Evolutionary conservation across 2,329 filamentous ascomycete genomes (phyloP).

Genomic region (Penicillium sp.): DNA sequence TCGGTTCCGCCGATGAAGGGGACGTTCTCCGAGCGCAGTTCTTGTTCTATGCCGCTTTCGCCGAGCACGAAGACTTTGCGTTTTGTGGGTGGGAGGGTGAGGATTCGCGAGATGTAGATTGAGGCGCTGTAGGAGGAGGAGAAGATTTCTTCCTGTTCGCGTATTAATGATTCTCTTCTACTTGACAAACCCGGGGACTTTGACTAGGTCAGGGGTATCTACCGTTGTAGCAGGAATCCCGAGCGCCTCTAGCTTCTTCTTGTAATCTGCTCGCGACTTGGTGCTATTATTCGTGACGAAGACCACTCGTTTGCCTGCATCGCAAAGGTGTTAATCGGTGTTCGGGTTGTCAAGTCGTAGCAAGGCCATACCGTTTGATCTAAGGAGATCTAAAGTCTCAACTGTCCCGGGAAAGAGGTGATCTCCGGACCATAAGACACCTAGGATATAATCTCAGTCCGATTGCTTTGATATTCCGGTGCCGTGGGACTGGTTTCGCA

Average conservation of each 20-base stretch:
- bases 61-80: constrained; percentile 95
- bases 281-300: constrained; percentile 99
- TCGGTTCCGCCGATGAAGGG: constrained; percentile 87
- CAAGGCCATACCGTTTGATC: constrained; percentile 70
- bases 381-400: constrained; percentile 82
- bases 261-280: constrained; percentile 90
- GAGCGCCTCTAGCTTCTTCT: constrained; percentile 82
- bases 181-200: too few species aligned
- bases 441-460: constrained; percentile 55
- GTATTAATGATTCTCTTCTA: background rate
- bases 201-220: constrained; percentile 20
- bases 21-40: constrained; percentile 79
- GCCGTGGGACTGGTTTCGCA: background rate
- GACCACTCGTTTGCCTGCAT: constrained; percentile 81
- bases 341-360: background rate
- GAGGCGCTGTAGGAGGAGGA: constrained; percentile 93
- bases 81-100: constrained; percentile 75
- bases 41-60: constrained; percentile 87
- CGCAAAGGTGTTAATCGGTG: background rate
- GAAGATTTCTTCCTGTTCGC: constrained; percentile 83
- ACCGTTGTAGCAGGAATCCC: constrained; percentile 76
- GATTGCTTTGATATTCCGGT: constrained; percentile 9
- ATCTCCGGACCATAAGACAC: constrained; percentile 95
- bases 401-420: constrained; percentile 83
- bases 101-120: constrained; percentile 93